Evolutionary conservation across 1,139 yeast genomes (phyloP).

Genomic region (Taiozyma sp.): DNA sequence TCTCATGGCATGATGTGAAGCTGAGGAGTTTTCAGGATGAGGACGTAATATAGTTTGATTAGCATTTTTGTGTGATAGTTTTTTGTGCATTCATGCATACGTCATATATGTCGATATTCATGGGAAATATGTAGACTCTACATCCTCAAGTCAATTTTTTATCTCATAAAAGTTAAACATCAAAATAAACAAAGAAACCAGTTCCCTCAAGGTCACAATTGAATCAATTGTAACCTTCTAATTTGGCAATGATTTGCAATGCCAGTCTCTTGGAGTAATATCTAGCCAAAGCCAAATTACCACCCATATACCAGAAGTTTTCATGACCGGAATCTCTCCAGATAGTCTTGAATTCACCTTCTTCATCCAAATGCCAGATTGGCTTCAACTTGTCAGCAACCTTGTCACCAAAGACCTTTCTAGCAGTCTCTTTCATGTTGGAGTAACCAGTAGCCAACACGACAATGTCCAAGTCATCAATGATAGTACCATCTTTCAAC

Average conservation of each 20-base stretch:
- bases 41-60: not conserved
- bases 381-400: constrained; percentile 30
- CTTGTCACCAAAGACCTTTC: constrained; percentile 31
- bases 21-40: too few species aligned
- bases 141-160: not conserved
- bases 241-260: constrained; percentile 30
- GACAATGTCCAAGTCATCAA: constrained; percentile 33
- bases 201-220: too few species aligned
- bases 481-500: constrained; percentile 34
- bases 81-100: not conserved
- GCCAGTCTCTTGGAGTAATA: constrained; percentile 35
- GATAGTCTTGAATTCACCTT: constrained; percentile 34
- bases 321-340: constrained; percentile 35
- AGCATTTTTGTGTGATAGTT: not conserved
- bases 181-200: not conserved
- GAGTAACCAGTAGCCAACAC: constrained; percentile 43
- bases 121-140: not conserved
- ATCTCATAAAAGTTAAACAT: not conserved
- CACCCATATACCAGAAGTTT: constrained; percentile 42
- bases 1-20: constrained; percentile 25
- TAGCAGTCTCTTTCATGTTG: constrained; percentile 38
- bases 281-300: constrained; percentile 44
- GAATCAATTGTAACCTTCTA: constrained; percentile 18
- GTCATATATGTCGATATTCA: not conserved
- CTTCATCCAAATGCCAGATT: constrained; percentile 35